Evolutionary conservation across 1,139 yeast species (phyloP), one percentile per base, ranked within the genome.

Genomic region (Saccharomyces hybrid): DNA sequence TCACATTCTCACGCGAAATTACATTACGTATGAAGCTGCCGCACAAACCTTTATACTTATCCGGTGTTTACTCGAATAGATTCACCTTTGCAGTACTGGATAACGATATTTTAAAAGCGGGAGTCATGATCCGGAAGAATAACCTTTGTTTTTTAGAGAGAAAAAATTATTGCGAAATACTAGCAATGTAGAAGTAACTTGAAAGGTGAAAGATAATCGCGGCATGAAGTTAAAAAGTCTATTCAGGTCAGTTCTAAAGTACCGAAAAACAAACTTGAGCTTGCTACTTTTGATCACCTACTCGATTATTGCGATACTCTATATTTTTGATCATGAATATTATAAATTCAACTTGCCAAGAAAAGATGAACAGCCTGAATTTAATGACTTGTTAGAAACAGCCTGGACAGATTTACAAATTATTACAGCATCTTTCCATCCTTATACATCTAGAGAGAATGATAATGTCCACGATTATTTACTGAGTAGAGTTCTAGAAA

Each of bases 381-480:
- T 54, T 13, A 52, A 56, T n/a, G 79, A 50, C 48, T 60, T 70
- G 7, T 66, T 83, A 5, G 73, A 79, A 14, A 69, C 77, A 1
- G 75, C 84, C 2, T 89, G 96, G 96, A 60, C 70, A 3, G 87
- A 84, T 62, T 75, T 89, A 54, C 95, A 88, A 67, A 69, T 71
- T 8, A 84, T 90, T 14, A 85, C 93, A 0, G 66, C 71, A 46
- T 70, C 77, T 47, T 82, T 82, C 57, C 97, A 91, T 70, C 89
- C 97, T 0, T 90, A 86, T 69, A 81, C 82, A 27, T 84, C 96
- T 0, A 79, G 75, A 54, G 88, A 84, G 5, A 90, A 89, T 69
- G 95, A 86, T 66, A 75, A 72, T 28, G 89, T 89, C 13, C 93
- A 87, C 67, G 84, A 82, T 59, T 88, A 83, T 65, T 71, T 91